These are phyloP conservation scores for Fusarium sp. DNA, from an alignment of 2,329 filamentous ascomycete genomes.

Conservation along the genomic window DNA sequence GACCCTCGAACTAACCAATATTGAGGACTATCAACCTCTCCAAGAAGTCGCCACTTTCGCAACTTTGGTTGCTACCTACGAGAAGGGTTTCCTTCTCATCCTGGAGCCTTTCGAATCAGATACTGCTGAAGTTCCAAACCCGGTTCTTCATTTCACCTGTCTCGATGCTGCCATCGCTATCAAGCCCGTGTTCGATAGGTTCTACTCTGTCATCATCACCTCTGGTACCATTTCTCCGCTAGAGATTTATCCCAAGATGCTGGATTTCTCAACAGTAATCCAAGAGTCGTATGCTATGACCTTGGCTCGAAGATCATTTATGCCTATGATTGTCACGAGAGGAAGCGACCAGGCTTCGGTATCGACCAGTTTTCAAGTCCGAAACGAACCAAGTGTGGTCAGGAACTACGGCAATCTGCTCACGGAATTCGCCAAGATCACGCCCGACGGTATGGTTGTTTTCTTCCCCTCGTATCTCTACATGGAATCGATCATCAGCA, in stretches of 20 bases:
- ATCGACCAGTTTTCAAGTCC: conserved; percentile 92
- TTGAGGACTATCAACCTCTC: conserved; percentile 96
- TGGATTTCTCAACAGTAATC: conserved; percentile 90
- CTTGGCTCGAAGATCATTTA: conserved; percentile 89
- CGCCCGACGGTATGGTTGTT: conserved; percentile 97
- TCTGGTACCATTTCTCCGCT: conserved; percentile 96
- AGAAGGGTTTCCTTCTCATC: conserved; percentile 94
- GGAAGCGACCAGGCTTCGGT: conserved; percentile 94
- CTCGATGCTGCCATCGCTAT: conserved; percentile 98
- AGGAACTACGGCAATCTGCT: conserved; percentile 94
- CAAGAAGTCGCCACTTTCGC: conserved; percentile 99
- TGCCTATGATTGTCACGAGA: conserved; percentile 96
- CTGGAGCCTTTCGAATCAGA: conserved; percentile 98
- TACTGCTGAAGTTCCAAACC: conserved; percentile 93
- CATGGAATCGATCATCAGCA: conserved; percentile 98
- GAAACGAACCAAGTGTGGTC: conserved; percentile 96
- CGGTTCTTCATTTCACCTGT: conserved; percentile 96
- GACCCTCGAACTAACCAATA: conserved; percentile 94
- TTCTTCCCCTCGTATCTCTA: conserved; percentile 99
- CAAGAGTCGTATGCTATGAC: conserved; percentile 99
- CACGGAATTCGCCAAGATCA: conserved; percentile 95
- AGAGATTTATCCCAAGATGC: conserved; percentile 99
- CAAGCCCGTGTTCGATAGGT: conserved; percentile 95
- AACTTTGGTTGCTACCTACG: conserved; percentile 94
- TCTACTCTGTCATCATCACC: conserved; percentile 98